Conservation (phyloP, 2,329 filamentous ascomycete species). For the Xylaria sp. region DNA sequence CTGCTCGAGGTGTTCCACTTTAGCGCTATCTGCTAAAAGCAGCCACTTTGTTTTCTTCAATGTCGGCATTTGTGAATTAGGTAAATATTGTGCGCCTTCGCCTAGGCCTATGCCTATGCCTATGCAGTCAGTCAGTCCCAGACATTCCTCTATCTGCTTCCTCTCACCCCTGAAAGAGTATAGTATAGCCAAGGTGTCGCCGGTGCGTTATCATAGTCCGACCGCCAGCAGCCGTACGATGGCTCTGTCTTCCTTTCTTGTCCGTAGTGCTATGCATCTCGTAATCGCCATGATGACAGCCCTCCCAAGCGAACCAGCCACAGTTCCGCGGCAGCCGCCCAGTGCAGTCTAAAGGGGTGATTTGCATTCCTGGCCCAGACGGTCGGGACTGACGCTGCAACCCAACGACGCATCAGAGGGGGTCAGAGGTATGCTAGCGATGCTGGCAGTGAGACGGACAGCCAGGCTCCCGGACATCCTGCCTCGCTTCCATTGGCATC, state of each 20-base stretch:
- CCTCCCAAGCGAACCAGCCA: slow-evolving; percentile 25
- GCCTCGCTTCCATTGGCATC: slow-evolving; percentile 20
- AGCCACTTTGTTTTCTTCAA: background rate
- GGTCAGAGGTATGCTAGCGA: slow-evolving; percentile 7
- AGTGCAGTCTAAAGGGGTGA: slow-evolving; percentile 17
- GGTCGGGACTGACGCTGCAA: slow-evolving; percentile 35
- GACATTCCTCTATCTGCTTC: background rate
- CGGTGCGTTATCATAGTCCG: background rate
- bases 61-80: background rate
- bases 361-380: slow-evolving; percentile 36
- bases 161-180: background rate
- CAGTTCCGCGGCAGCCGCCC: slow-evolving; percentile 37
- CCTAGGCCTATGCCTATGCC: background rate
- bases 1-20: background rate
- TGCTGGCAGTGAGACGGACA: slow-evolving; percentile 5
- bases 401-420: slow-evolving; percentile 18
- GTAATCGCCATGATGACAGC: slow-evolving; percentile 18
- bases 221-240: slow-evolving; percentile 8
- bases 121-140: background rate
- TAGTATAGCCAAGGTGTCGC: too few species aligned
- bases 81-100: background rate
- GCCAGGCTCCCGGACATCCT: slow-evolving; percentile 16
- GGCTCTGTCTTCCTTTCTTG: slow-evolving; percentile 30
- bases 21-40: background rate
- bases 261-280: slow-evolving; percentile 29